These are phyloP conservation scores for Rhamnella rubrinervis DNA, from an alignment of 331 rosid genomes.

Conservation along the genomic window DNA sequence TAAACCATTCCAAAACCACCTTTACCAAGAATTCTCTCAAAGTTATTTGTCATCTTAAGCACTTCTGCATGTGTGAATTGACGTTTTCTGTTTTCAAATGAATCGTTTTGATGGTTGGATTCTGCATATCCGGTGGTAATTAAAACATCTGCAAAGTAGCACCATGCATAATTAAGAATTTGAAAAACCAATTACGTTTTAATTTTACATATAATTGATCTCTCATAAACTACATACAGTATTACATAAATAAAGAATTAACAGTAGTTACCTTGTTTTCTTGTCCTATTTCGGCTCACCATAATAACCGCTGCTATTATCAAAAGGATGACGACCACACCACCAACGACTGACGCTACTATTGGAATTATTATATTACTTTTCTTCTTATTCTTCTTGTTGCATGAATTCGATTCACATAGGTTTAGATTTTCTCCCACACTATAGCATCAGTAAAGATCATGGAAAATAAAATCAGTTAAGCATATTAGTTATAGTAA, in stretches of 20 bases:
- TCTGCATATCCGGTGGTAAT: background rate
- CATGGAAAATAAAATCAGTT: slow-evolving; percentile 1
- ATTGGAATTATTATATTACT: slow-evolving; percentile 31
- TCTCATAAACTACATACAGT: background rate
- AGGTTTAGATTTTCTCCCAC: slow-evolving; percentile 40
- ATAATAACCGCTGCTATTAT: slow-evolving; percentile 14
- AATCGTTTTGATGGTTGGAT: background rate
- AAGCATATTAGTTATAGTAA: no score
- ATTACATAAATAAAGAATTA: no score
- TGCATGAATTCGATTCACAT: slow-evolving; percentile 39
- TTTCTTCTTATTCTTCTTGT: slow-evolving; percentile 21
- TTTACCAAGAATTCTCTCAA: slow-evolving; percentile 34
- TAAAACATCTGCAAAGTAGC: background rate
- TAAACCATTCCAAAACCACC: slow-evolving; percentile 67
- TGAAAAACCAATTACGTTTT: no score
- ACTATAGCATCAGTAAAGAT: slow-evolving; percentile 21
- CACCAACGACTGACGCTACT: slow-evolving; percentile 35
- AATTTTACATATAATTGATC: background rate
- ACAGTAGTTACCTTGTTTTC: no score
- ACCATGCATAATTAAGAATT: background rate
- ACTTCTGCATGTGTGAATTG: slow-evolving; percentile 32
- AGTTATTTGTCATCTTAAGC: slow-evolving; percentile 43
- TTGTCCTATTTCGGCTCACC: no score
- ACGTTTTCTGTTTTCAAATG: slow-evolving; percentile 16
- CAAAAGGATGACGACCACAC: slow-evolving; percentile 23